These are phyloP conservation scores for Russula vinacea DNA, from an alignment of 768 basidiomycete species.

Conservation along the genomic window DNA sequence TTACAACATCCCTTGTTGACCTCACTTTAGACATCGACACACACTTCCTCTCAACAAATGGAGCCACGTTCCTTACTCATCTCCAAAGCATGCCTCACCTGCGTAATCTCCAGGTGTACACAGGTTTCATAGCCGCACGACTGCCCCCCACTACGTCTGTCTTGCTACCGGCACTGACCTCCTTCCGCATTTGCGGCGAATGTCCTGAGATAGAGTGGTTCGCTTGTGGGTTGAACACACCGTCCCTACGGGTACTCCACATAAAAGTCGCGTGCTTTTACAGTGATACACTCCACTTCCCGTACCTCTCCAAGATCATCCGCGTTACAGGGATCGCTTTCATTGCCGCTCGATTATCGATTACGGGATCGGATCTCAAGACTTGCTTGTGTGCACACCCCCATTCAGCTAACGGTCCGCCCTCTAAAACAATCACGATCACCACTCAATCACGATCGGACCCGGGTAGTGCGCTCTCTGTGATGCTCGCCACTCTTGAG, in stretches of 20 bases:
- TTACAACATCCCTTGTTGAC: neutral
- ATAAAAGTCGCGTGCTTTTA: neutral
- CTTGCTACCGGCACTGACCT: neutral
- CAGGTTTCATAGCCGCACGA: too few species aligned
- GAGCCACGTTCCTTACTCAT: neutral
- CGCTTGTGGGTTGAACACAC: neutral
- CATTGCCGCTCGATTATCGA: neutral
- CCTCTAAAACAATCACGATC: too few species aligned
- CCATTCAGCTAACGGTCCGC: neutral
- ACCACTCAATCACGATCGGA: too few species aligned
- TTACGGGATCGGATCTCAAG: too few species aligned
- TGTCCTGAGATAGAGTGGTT: neutral
- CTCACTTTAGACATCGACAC: neutral
- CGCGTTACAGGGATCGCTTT: too few species aligned
- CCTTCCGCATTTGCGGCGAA: neutral
- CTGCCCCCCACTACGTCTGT: too few species aligned
- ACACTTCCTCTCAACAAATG: neutral
- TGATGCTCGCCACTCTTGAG: neutral
- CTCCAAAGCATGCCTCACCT: neutral
- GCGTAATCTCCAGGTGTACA: neutral
- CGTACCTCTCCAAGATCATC: conserved; percentile 1
- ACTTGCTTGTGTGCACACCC: neutral
- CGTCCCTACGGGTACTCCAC: neutral
- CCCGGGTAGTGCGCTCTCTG: neutral
- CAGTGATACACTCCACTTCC: too few species aligned